Conservation (phyloP, 208 protist genomes). For the Acanthamoeba sp. region DNA sequence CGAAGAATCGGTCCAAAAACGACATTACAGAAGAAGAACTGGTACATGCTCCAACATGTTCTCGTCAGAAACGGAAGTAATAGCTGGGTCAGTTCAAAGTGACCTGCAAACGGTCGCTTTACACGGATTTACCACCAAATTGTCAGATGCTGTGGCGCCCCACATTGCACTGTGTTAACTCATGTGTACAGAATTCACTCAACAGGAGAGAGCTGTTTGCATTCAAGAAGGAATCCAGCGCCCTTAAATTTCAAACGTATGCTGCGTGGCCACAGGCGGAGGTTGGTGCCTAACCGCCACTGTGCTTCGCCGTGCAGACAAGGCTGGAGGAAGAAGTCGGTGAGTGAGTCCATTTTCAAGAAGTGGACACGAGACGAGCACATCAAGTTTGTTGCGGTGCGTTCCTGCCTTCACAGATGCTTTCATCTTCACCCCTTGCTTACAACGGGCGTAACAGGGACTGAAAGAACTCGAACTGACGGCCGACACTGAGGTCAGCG, state of each 20-base stretch:
- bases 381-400: background rate
- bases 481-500: too few relatives aligned
- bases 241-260: slow-evolving; percentile 51
- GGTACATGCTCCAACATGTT: background rate
- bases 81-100: too few relatives aligned
- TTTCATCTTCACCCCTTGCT: too few relatives aligned
- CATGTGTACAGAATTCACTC: background rate
- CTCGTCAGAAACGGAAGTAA: too few relatives aligned
- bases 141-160: too few relatives aligned
- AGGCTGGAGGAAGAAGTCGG: slow-evolving; percentile 23
- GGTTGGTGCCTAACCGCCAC: background rate
- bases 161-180: background rate
- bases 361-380: slow-evolving; percentile 43
- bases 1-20: background rate
- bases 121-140: too few relatives aligned
- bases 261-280: background rate
- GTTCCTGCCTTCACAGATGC: too few relatives aligned
- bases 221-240: slow-evolving; percentile 44
- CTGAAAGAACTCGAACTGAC: too few relatives aligned
- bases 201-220: slow-evolving; percentile 38
- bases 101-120: too few relatives aligned
- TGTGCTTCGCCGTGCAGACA: background rate
- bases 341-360: slow-evolving; percentile 51
- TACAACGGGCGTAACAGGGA: too few relatives aligned
- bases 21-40: slow-evolving; percentile 33